Evolutionary conservation across 164 flowering plant species (phyloP).

Genomic region (Berberis thunbergii): DNA sequence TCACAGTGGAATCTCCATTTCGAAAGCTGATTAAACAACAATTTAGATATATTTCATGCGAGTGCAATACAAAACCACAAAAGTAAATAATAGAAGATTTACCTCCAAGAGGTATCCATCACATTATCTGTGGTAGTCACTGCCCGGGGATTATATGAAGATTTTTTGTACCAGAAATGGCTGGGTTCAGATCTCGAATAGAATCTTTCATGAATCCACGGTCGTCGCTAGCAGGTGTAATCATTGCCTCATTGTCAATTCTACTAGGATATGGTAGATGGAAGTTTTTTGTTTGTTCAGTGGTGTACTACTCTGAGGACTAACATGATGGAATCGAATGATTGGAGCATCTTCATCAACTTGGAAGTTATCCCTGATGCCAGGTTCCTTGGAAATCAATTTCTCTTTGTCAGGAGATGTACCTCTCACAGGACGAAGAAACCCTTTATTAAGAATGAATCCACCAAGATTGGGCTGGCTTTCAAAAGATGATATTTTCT

Average conservation of each 20-base stretch:
- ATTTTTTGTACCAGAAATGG: conserved; percentile 24
- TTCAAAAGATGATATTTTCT: conserved; percentile 22
- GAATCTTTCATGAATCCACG: conserved; percentile 15
- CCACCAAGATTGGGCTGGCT: conserved; percentile 24
- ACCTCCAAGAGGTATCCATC: conserved; percentile 66
- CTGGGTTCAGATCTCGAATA: conserved; percentile 13
- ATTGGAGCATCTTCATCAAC: conserved; percentile 20
- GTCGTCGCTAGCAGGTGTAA: conserved; percentile 8
- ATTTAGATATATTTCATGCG: neutral
- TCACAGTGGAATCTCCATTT: conserved; percentile 17
- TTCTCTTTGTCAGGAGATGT: conserved; percentile 7
- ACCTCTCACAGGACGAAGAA: conserved; percentile 14
- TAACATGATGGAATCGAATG: conserved; percentile 16
- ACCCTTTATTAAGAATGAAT: conserved; percentile 26
- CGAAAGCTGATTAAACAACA: conserved; percentile 18
- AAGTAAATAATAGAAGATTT: conserved; percentile 4
- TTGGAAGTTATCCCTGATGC: conserved; percentile 19
- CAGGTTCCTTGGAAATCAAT: conserved; percentile 8
- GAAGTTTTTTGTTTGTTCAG: conserved; percentile 22
- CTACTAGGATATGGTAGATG: conserved; percentile 20
- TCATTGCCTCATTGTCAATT: conserved; percentile 16
- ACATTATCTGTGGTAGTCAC: conserved; percentile 24
- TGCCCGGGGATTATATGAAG: conserved; percentile 22
- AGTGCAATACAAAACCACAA: neutral
- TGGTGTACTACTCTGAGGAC: conserved; percentile 23